Percentiles rank a stretch among this genome's conserved stretches.
These are phyloP conservation scores for Cryptosporidium viatorum DNA, from an alignment of 169 alveolate species.

Conservation along the genomic window DNA sequence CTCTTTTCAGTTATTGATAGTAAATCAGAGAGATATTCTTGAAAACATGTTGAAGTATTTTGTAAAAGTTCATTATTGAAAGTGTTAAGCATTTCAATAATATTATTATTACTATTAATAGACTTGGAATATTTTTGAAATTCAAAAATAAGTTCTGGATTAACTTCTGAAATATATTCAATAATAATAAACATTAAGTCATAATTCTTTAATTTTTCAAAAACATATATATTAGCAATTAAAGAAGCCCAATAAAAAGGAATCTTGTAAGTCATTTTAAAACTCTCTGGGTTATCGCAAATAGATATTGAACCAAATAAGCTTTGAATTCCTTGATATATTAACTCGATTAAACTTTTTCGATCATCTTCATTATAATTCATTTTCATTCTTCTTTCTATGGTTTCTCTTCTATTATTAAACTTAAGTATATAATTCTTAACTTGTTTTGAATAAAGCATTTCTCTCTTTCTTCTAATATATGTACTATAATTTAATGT, in stretches of 20 bases:
- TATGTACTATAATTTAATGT: slow-evolving; percentile 38
- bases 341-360: not conserved
- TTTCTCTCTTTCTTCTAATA: slow-evolving; percentile 50
- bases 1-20: slow-evolving; percentile 31
- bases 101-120: not conserved
- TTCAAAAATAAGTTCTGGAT: slow-evolving; percentile 63
- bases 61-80: slow-evolving; percentile 38
- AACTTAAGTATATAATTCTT: slow-evolving; percentile 5
- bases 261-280: slow-evolving; percentile 19
- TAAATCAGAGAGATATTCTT: slow-evolving; percentile 60
- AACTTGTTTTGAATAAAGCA: slow-evolving; percentile 35
- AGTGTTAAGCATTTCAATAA: not conserved
- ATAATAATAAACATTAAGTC: slow-evolving; percentile 18
- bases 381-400: slow-evolving; percentile 21
- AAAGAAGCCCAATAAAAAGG: slow-evolving; percentile 59
- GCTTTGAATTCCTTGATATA: slow-evolving; percentile 12
- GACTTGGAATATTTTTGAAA: not conserved
- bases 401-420: slow-evolving; percentile 25
- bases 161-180: slow-evolving; percentile 55
- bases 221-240: slow-evolving; percentile 17
- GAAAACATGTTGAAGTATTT: slow-evolving; percentile 15
- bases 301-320: not conserved
- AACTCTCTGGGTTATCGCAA: not conserved
- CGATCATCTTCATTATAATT: slow-evolving; percentile 17
- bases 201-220: slow-evolving; percentile 1